Conservation (phyloP, 148 eudicot genomes). For the Fagopyrum homotropicum region DNA sequence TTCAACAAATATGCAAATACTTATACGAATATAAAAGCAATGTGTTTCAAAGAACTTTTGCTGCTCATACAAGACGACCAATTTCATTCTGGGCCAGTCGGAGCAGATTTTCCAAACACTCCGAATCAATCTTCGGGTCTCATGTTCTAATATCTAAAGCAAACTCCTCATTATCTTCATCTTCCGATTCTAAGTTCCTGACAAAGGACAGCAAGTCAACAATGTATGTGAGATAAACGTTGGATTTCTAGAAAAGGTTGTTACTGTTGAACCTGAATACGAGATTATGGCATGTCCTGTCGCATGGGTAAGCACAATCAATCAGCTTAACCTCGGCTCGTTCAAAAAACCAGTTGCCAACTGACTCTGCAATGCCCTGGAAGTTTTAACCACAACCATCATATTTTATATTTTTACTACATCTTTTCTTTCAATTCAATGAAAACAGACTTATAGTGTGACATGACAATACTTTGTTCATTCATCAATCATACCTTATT, state of each 20-base stretch:
- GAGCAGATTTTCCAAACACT: not conserved
- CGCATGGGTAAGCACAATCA: constrained; percentile 72
- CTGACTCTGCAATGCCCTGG: constrained; percentile 58
- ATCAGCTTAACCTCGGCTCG: constrained; percentile 34
- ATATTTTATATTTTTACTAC: not conserved
- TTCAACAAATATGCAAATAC: not conserved
- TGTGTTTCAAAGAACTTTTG: not conserved
- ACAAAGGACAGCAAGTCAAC: not conserved
- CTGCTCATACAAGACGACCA: not conserved
- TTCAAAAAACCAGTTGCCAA: constrained; percentile 63
- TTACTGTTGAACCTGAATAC: constrained; percentile 24
- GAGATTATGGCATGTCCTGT: constrained; percentile 61
- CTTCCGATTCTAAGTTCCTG: not conserved
- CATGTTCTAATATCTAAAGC: not conserved
- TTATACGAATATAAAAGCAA: not conserved
- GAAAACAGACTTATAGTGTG: no score
- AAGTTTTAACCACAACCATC: constrained; percentile 5
- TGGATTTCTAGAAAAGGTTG: not conserved
- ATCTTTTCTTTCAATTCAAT: no score
- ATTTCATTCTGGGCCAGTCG: no score
- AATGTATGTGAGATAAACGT: not conserved
- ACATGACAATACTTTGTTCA: no score
- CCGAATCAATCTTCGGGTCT: not conserved
- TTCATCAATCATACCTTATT: constrained; percentile 40
- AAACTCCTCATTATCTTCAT: not conserved